Percentiles rank a stretch among this genome's conserved stretches.
phyloP scores from a whole-genome alignment of 2,329 filamentous ascomycete species.

The Sphaerulina vaccinii region DNA sequence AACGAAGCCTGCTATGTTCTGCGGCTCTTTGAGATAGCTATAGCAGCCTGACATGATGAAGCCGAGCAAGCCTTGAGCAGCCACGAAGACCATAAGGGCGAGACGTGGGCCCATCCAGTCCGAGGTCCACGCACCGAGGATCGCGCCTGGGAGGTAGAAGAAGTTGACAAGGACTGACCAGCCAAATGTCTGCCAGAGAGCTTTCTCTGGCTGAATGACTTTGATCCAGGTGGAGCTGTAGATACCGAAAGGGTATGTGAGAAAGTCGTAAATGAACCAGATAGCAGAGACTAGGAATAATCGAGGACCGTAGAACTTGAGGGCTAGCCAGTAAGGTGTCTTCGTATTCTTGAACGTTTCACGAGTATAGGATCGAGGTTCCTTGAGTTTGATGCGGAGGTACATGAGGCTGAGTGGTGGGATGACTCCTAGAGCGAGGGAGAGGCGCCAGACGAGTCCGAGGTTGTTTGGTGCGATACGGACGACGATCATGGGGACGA shows the following conservation, averaged over 20 bases:
- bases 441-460: constrained; percentile 76
- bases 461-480: constrained; percentile 52
- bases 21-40: constrained; percentile 61
- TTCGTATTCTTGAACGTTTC: constrained; percentile 63
- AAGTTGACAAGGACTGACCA: constrained; percentile 80
- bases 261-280: constrained; percentile 84
- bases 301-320: constrained; percentile 71
- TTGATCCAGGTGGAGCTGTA: constrained; percentile 77
- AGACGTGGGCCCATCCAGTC: constrained; percentile 78
- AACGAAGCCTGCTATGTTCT: constrained; percentile 71
- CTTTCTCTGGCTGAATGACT: constrained; percentile 57
- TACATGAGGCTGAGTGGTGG: constrained; percentile 71
- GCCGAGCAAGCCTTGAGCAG: constrained; percentile 71
- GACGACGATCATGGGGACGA: constrained; percentile 66
- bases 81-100: constrained; percentile 69
- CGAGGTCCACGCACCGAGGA: constrained; percentile 71
- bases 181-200: constrained; percentile 76
- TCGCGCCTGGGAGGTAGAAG: constrained; percentile 83
- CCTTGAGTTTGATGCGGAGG: constrained; percentile 69
- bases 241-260: constrained; percentile 78
- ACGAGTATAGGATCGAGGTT: constrained; percentile 73
- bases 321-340: constrained; percentile 52
- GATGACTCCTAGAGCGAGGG: constrained; percentile 74
- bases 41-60: constrained; percentile 89
- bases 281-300: constrained; percentile 69